Evolutionary conservation across 305 asterid genomes (phyloP).

Genomic region (Petunia hybrid): DNA sequence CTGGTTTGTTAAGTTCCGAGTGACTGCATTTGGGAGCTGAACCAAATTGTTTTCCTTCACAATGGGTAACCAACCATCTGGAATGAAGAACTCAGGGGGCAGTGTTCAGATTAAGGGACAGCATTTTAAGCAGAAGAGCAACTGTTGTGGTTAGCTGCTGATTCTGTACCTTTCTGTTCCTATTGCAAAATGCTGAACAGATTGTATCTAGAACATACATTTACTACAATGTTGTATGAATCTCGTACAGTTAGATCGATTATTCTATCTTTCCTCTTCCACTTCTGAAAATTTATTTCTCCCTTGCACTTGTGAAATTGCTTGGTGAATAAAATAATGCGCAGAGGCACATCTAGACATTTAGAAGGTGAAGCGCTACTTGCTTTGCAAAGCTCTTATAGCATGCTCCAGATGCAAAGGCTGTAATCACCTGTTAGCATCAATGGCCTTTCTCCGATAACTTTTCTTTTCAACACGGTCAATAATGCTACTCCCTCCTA

Average conservation of each 20-base stretch:
- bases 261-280: too few relatives aligned
- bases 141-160: constrained; percentile 68
- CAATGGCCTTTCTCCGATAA: neutral
- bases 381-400: neutral
- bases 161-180: neutral
- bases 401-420: neutral
- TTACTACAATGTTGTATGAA: too few relatives aligned
- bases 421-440: neutral
- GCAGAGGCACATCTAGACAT: neutral
- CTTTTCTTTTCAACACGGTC: neutral
- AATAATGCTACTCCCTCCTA: too few relatives aligned
- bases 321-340: neutral
- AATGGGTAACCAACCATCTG: constrained; percentile 78
- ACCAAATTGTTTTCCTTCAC: constrained; percentile 43
- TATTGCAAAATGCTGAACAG: neutral
- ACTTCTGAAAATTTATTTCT: too few relatives aligned
- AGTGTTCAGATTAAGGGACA: constrained; percentile 83
- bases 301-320: neutral
- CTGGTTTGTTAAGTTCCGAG: too few relatives aligned
- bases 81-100: constrained; percentile 53
- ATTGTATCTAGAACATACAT: neutral
- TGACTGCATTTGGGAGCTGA: too few relatives aligned
- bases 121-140: constrained; percentile 84
- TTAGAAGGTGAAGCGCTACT: neutral
- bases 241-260: neutral